A percentile compares a stretch with the other conserved stretches of the same genome.
Conservation (phyloP, 371 early-diverging fungal species). For the Saksenaea oblongispora region DNA sequence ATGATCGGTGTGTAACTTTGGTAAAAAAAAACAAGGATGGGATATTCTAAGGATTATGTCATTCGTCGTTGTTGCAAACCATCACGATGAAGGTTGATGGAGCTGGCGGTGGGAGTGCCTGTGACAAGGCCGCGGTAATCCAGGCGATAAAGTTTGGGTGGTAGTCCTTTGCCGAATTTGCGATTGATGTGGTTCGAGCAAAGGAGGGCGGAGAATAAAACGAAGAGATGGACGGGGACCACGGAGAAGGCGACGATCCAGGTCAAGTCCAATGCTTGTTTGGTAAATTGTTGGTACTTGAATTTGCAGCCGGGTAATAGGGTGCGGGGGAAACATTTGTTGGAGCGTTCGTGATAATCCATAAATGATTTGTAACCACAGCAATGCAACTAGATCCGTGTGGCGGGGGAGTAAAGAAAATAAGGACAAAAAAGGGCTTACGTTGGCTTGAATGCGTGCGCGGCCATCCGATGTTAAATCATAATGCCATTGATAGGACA, state of each 20-base stretch:
- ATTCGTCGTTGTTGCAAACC: constrained; percentile 41
- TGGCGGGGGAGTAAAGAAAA: background rate
- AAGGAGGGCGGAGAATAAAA: constrained; percentile 50
- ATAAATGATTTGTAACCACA: constrained; percentile 57
- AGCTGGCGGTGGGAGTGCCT: constrained; percentile 49
- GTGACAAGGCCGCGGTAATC: constrained; percentile 52
- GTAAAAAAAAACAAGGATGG: too few species aligned
- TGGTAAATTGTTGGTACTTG: constrained; percentile 50
- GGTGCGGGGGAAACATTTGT: constrained; percentile 62
- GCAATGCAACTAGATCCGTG: constrained; percentile 47
- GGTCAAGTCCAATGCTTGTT: constrained; percentile 36
- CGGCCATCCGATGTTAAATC: constrained; percentile 36
- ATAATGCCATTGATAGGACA: constrained; percentile 56
- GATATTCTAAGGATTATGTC: background rate
- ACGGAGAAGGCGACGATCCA: constrained; percentile 54
- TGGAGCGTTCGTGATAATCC: constrained; percentile 57
- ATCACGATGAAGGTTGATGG: constrained; percentile 33
- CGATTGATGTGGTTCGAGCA: constrained; percentile 64
- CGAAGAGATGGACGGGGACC: constrained; percentile 50
- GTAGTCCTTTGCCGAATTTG: constrained; percentile 48
- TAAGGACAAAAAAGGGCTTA: constrained; percentile 6
- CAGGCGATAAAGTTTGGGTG: constrained; percentile 52
- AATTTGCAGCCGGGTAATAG: constrained; percentile 53
- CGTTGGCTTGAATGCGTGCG: constrained; percentile 46
- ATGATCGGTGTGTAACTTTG: too few species aligned